Base-by-base conservation (phyloP, 1,284 basidiomycete species). In the Ceratobasidium theobromae region DNA sequence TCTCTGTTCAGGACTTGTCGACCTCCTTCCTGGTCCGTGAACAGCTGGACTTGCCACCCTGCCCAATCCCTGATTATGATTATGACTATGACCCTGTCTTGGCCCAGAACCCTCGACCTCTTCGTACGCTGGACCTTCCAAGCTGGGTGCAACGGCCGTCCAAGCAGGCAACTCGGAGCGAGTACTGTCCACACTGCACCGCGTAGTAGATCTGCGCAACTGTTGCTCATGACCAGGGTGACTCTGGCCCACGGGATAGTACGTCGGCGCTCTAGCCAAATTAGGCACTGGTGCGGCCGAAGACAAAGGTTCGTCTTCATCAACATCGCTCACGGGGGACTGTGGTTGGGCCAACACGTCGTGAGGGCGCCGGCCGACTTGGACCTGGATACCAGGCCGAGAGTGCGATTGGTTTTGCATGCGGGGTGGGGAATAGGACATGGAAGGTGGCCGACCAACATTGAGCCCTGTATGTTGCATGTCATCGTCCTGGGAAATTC, bases 331-430 rank as follows among this genome's bases (percentile, higher is more conserved):
- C 35, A 53, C 49, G 6, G 60, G 60, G 2, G 60, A 64, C 28
- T 51, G 46, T 1, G 60, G 60, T 23, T 64, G 60, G 3, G 60
- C 60, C 8, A 64, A 48, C 18, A 64, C 49, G 27, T 64, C 60
- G 18, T 64, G 60, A 4, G 60, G 60, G 16, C 60, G 60, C 18
- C 48, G 60, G 11, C 60, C 60, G n/a, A 64, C 60, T 27, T 64
- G 60, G 35, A 64, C 60, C 28, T 64, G 60, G 25, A 64, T 27
- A 5, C 25, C 14, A 9, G 43, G 43, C 2, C 43, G 55, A 48
- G 16, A 12, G 4, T 40, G 48, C 12, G 32, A 33, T 14, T 3
- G 23, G 38, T 64, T 64, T 30, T 64, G 60, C 49, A 28, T 52
- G 14, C 33, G 49, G 3, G 49, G 27, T 48, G 35, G 35, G 46